Evolutionary conservation across 176 grass and related monocot species (phyloP).

Genomic region (Cenchrus purpureus): DNA sequence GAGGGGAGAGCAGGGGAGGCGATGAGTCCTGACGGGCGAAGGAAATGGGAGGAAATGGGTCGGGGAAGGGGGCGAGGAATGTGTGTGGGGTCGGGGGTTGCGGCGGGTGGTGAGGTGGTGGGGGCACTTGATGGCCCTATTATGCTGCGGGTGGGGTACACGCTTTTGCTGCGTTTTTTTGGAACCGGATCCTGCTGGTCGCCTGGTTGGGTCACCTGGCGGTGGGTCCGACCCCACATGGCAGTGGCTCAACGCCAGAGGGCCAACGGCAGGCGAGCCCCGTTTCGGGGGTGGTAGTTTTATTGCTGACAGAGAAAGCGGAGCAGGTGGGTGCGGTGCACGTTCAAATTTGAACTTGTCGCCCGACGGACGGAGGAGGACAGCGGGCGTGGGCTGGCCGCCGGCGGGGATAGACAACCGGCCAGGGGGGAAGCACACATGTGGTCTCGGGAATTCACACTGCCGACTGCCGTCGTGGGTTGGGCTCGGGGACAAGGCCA

Average conservation of each 20-base stretch:
- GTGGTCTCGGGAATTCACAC: background rate
- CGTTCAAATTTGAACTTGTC: slow-evolving; percentile 43
- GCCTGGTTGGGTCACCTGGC: too few relatives aligned
- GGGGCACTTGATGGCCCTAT: slow-evolving; percentile 26
- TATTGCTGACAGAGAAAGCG: background rate
- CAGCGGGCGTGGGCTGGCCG: slow-evolving; percentile 16
- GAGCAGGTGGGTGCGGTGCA: slow-evolving; percentile 22
- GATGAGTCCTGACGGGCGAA: background rate
- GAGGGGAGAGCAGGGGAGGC: too few relatives aligned
- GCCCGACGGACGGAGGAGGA: background rate
- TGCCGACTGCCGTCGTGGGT: background rate
- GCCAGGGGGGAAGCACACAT: background rate
- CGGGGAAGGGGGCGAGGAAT: background rate
- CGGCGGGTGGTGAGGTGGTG: slow-evolving; percentile 6
- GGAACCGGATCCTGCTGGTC: too few relatives aligned
- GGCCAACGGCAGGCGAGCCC: too few relatives aligned
- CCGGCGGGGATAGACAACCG: background rate
- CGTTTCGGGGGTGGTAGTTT: background rate
- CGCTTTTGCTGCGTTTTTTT: background rate
- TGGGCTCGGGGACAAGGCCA: background rate
- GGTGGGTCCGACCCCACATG: too few relatives aligned
- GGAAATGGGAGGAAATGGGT: background rate
- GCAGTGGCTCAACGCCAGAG: too few relatives aligned
- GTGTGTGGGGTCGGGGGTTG: background rate
- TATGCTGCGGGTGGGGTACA: slow-evolving; percentile 10